Evolutionary conservation across 1,284 basidiomycete genomes (phyloP).

Genomic region (Trichosporon faecale): DNA sequence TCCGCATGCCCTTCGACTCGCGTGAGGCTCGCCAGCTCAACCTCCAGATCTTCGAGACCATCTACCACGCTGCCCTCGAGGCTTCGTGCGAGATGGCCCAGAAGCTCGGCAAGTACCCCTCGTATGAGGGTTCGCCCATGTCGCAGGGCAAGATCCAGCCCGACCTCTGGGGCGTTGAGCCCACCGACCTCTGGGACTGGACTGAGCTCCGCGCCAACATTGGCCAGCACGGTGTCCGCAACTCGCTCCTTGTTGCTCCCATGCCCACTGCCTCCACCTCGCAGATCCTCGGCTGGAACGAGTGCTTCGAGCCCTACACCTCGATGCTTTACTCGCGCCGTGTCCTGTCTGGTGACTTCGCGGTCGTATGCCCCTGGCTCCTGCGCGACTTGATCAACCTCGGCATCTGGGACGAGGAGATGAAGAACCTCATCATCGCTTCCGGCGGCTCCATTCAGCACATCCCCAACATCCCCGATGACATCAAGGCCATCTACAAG

Average conservation of each 20-base stretch:
- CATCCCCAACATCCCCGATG: conserved; percentile 77
- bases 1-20: conserved; percentile 94
- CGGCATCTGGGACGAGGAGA: conserved; percentile 93
- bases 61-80: conserved; percentile 94
- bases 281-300: conserved; percentile 98
- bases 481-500: conserved; percentile 71
- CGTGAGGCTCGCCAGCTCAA: conserved; percentile 83
- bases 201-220: conserved; percentile 81
- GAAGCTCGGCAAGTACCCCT: conserved; percentile 80
- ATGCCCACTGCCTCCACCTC: conserved; percentile 99
- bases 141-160: conserved; percentile 86
- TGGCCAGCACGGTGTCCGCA: conserved; percentile 78
- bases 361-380: conserved; percentile 98
- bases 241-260: conserved; percentile 91
- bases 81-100: conserved; percentile 86
- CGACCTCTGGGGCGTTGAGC: conserved; percentile 92
- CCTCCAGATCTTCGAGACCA: conserved; percentile 97
- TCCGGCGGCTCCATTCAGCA: conserved; percentile 94
- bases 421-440: conserved; percentile 99
- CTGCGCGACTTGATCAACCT: conserved; percentile 94
- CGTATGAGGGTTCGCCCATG: conserved; percentile 88
- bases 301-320: conserved; percentile 62
- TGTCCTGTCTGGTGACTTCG: conserved; percentile 99
- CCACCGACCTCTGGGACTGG: conserved; percentile 97
- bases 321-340: conserved; percentile 99